Percentiles rank a stretch among this genome's conserved stretches.
These are phyloP conservation scores for Rhizophora apiculata DNA, from an alignment of 345 rosid species.

Conservation along the genomic window DNA sequence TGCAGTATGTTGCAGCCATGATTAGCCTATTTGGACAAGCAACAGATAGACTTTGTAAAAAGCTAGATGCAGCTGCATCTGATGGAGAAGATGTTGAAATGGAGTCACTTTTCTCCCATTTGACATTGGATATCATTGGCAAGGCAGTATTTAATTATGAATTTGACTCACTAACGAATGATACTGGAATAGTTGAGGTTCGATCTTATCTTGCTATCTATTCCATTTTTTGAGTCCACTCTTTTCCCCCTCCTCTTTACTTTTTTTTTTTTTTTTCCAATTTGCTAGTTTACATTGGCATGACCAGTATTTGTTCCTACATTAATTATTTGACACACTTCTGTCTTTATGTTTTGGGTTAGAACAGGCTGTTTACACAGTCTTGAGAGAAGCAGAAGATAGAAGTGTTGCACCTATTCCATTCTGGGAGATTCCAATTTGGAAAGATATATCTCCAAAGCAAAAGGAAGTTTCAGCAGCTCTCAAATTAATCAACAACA, in stretches of 20 bases:
- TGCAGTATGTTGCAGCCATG: conserved; percentile 92
- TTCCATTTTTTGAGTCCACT: neutral
- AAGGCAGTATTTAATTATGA: conserved; percentile 95
- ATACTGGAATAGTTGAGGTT: conserved; percentile 96
- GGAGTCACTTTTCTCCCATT: conserved; percentile 94
- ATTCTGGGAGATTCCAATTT: conserved; percentile 84
- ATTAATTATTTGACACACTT: conserved; percentile 1
- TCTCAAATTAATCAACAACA: conserved; percentile 71
- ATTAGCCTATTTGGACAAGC: conserved; percentile 78
- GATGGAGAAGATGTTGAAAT: conserved; percentile 82
- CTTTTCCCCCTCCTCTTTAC: neutral
- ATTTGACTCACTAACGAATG: conserved; percentile 86
- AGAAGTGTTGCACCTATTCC: conserved; percentile 94
- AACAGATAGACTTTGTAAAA: conserved; percentile 79
- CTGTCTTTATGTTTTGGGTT: conserved; percentile 22
- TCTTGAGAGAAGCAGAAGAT: conserved; percentile 92
- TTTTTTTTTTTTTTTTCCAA: neutral
- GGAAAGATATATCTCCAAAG: conserved; percentile 88
- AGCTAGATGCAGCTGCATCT: conserved; percentile 73
- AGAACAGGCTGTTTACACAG: conserved; percentile 82
- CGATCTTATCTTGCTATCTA: conserved; percentile 5
- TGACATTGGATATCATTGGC: conserved; percentile 90
- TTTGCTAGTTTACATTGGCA: neutral
- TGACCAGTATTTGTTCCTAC: neutral
- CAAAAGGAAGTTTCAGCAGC: conserved; percentile 75